Evolutionary conservation across 257 asterid species (phyloP), one percentile per base, ranked within the genome.

Genomic region (Petunia secreta): DNA sequence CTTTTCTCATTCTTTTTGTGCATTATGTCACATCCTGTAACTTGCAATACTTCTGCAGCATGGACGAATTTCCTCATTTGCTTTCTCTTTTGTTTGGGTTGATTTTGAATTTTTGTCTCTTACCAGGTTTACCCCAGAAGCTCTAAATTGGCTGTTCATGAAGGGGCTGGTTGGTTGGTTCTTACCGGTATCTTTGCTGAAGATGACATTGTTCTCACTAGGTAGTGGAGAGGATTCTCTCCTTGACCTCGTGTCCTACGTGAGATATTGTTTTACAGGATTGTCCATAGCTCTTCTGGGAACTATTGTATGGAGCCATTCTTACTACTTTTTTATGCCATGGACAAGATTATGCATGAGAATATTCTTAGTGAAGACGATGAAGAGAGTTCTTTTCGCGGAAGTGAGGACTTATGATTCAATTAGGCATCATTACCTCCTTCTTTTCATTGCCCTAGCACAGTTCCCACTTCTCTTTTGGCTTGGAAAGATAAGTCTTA

Each of bases 121-220:
- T 11, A 13, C 16, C 88, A 87, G 90, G 82, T 87, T 87, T 76
- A 83, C 85, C 77, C 87, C 88, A 58, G 88, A 87, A 81, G 88
- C 87, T 59, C 75, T 87, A 38, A 87, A 85, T 65, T 87, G 90
- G 90, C 68, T 85, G 81, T 85, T 87, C 44, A 62, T 85, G 66
- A 87, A 85, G 66, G 90, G 88, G 50, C 38, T 87, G 76, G 78
- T 87, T 55, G 90, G 90, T 38, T 85, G 88, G 88, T 83, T 80
- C 75, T 65, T 87, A 71, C 84, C 85, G 58, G 86, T 85, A 50
- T 69, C 86, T 2, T 82, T 85, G 63, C 75, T 85, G 84, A 82
- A 85, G 67, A 80, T 82, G 84, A 38, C 88, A 39, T 80, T 85
- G 80, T 76, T 80, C 53, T 82, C 88, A 34, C 64, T 82, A 82